These are phyloP conservation scores for Mycena metata DNA, from an alignment of 768 basidiomycete genomes.

Conservation along the genomic window DNA sequence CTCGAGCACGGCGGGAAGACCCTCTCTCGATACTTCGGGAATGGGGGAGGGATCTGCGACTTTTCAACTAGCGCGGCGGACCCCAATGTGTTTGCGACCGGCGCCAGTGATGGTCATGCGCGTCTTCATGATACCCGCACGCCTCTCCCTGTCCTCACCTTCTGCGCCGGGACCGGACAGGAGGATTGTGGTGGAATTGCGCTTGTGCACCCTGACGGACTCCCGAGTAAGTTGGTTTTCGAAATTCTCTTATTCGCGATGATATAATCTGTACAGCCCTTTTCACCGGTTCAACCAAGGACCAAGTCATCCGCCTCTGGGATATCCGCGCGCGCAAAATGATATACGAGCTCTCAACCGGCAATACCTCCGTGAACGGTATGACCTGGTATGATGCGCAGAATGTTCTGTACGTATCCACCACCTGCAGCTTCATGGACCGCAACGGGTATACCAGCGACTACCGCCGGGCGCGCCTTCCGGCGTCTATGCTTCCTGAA, in stretches of 20 bases:
- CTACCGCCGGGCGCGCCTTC: conserved; percentile 42
- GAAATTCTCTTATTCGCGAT: background rate
- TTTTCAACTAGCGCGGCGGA: conserved; percentile 47
- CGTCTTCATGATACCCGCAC: conserved; percentile 49
- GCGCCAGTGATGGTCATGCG: conserved; percentile 47
- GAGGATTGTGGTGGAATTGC: conserved; percentile 32
- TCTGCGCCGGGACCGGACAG: conserved; percentile 41
- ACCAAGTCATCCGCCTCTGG: conserved; percentile 52
- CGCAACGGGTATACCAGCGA: conserved; percentile 41
- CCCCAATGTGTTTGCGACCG: conserved; percentile 48
- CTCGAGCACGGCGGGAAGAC: conserved; percentile 27
- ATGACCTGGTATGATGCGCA: conserved; percentile 47
- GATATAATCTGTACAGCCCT: conserved; percentile 29
- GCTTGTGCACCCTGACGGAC: conserved; percentile 45
- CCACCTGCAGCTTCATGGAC: conserved; percentile 48
- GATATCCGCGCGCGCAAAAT: conserved; percentile 49
- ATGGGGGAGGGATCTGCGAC: conserved; percentile 41
- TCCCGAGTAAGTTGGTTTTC: conserved; percentile 41
- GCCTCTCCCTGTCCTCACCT: conserved; percentile 46
- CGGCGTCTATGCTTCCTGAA: background rate
- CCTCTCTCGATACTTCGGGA: conserved; percentile 46
- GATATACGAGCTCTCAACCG: conserved; percentile 55
- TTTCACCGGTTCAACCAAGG: conserved; percentile 45
- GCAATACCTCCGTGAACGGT: conserved; percentile 49
- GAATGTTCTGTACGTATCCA: conserved; percentile 46